Conservation (phyloP, 371 early-diverging fungal species). For the Nematocida minor region DNA sequence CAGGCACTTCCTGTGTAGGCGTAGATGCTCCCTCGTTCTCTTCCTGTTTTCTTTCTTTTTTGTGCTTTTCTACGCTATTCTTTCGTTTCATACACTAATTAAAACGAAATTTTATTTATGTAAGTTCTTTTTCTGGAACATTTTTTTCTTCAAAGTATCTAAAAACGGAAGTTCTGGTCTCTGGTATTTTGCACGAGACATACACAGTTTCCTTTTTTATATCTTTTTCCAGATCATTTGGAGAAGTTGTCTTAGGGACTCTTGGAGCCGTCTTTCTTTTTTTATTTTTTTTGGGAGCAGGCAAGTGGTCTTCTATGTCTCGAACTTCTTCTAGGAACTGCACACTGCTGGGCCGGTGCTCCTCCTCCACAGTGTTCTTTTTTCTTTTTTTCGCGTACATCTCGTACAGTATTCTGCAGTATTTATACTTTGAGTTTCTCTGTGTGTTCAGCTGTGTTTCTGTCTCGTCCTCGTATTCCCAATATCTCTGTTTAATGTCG, state of each 20-base stretch:
- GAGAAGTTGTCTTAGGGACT: no score
- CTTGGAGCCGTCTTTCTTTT: no score
- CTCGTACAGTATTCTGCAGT: constrained; percentile 27
- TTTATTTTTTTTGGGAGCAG: neutral
- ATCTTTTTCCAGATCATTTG: no score
- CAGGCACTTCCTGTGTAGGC: constrained; percentile 5
- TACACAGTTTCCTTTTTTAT: no score
- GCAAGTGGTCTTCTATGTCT: neutral
- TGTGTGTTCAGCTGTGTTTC: constrained; percentile 5
- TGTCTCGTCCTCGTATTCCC: neutral
- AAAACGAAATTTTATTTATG: constrained; percentile 57
- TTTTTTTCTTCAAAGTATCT: neutral
- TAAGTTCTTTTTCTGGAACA: constrained; percentile 3
- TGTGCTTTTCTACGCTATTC: neutral
- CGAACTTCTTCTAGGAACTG: neutral
- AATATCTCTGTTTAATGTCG: neutral
- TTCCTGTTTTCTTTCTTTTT: neutral
- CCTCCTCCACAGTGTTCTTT: neutral
- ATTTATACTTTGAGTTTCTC: constrained; percentile 22
- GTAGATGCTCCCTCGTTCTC: neutral
- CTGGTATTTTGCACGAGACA: neutral
- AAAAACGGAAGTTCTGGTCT: neutral
- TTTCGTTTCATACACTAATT: constrained; percentile 27
- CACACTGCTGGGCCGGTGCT: constrained; percentile 2
- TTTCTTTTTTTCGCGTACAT: constrained; percentile 5